Conservation (phyloP, 768 basidiomycete species). For the Scleroderma citrinum region DNA sequence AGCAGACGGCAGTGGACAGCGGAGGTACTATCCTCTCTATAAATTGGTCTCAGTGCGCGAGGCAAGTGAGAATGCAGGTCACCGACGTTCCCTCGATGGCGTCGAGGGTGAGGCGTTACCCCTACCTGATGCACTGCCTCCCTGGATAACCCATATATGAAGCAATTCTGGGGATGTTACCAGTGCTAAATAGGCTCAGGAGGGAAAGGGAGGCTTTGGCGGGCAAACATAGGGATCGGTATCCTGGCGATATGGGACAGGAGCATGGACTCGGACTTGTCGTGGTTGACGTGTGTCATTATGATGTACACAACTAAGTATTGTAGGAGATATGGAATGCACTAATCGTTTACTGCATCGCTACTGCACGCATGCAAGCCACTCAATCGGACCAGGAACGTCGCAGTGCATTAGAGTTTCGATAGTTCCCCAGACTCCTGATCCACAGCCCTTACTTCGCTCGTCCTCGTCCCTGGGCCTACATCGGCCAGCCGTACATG, state of each 20-base stretch:
- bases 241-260: too few species aligned
- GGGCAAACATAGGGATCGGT: too few species aligned
- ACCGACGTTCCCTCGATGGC: conserved; percentile 12
- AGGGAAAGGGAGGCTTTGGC: too few species aligned
- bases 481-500: not conserved
- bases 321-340: too few species aligned
- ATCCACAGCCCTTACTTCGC: not conserved
- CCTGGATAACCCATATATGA: conserved; percentile 6
- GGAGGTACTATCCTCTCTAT: conserved; percentile 25
- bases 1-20: conserved; percentile 16
- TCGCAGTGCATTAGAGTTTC: not conserved
- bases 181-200: too few species aligned
- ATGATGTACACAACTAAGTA: too few species aligned
- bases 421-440: not conserved
- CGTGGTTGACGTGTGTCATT: too few species aligned
- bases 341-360: too few species aligned
- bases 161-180: too few species aligned
- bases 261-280: too few species aligned
- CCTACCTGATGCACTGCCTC: conserved; percentile 9
- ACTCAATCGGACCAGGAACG: too few species aligned
- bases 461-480: not conserved
- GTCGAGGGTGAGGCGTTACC: not conserved
- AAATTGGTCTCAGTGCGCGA: conserved; percentile 25
- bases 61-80: conserved; percentile 11
- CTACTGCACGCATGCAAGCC: not conserved